A percentile compares a stretch with the other conserved stretches of the same genome.
phyloP scores from a whole-genome alignment of 2,329 filamentous ascomycete species.

The Cladosporium colombiae region DNA sequence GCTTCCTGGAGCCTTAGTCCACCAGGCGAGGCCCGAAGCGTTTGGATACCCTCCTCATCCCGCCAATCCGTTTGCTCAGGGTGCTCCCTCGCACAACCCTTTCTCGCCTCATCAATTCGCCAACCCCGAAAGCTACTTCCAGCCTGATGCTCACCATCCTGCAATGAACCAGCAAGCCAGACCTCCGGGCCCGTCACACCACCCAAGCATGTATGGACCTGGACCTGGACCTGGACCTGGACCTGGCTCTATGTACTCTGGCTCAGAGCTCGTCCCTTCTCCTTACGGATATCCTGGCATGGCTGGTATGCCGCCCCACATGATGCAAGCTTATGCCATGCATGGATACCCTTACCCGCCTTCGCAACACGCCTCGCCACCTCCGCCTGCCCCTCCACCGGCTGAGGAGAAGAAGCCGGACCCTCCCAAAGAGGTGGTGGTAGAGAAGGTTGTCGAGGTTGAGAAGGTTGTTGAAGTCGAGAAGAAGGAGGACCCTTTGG shows the following conservation, averaged over 20 bases:
- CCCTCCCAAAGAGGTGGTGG: slow-evolving; percentile 27
- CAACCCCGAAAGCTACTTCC: slow-evolving; percentile 40
- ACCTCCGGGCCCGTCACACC: slow-evolving; percentile 30
- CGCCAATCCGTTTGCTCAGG: slow-evolving; percentile 42
- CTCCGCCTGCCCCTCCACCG: slow-evolving; percentile 21
- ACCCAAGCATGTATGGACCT: slow-evolving; percentile 32
- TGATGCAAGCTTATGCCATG: slow-evolving; percentile 10
- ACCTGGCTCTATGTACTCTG: slow-evolving; percentile 20
- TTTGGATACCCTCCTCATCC: slow-evolving; percentile 39
- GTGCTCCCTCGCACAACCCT: slow-evolving; percentile 28
- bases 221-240: slow-evolving; percentile 16
- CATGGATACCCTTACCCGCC: slow-evolving; percentile 21
- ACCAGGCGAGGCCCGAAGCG: slow-evolving; percentile 36
- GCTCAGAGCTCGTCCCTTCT: slow-evolving; percentile 32
- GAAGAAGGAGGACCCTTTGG: slow-evolving; percentile 21
- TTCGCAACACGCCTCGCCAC: slow-evolving; percentile 32
- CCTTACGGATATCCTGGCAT: slow-evolving; percentile 28
- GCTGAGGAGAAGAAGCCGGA: slow-evolving; percentile 18
- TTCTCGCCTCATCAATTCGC: slow-evolving; percentile 35
- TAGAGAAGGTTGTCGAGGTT: slow-evolving; percentile 23
- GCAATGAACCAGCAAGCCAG: slow-evolving; percentile 27
- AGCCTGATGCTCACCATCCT: slow-evolving; percentile 24
- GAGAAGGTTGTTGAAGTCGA: slow-evolving; percentile 30
- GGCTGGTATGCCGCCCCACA: slow-evolving; percentile 19
- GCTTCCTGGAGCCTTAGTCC: slow-evolving; percentile 32